Evolutionary conservation across 2,329 filamentous ascomycete genomes (phyloP).

Genomic region (Trichophyton rubrum): DNA sequence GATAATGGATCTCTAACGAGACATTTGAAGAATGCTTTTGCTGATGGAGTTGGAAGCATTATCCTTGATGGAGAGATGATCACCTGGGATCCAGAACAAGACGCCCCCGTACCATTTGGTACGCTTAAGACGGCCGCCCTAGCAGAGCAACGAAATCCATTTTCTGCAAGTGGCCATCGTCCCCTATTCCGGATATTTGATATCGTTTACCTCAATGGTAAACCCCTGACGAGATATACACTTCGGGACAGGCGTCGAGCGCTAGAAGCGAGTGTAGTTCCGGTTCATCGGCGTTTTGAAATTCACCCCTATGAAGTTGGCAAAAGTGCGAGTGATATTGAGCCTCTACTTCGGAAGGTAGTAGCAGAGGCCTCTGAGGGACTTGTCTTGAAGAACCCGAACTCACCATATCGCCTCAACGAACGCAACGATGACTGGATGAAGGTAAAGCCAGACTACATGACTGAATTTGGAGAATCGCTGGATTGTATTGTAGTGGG

Average conservation of each 20-base stretch:
- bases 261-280: conserved; percentile 56
- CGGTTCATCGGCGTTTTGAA: conserved; percentile 65
- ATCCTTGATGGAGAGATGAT: conserved; percentile 98
- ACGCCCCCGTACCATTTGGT: conserved; percentile 79
- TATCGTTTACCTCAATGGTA: conserved; percentile 75
- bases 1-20: conserved; percentile 65
- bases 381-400: conserved; percentile 83
- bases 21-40: conserved; percentile 66
- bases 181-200: conserved; percentile 83
- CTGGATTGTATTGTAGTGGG: conserved; percentile 83
- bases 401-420: conserved; percentile 74
- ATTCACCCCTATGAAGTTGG: conserved; percentile 62
- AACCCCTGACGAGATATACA: conserved; percentile 66
- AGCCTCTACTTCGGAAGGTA: conserved; percentile 65
- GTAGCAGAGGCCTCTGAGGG: conserved; percentile 82
- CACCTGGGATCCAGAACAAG: conserved; percentile 79
- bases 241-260: conserved; percentile 68
- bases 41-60: conserved; percentile 63
- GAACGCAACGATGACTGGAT: conserved; percentile 93
- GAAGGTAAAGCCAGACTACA: conserved; percentile 98
- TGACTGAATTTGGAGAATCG: conserved; percentile 88
- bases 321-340: conserved; percentile 57
- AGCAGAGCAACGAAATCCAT: conserved; percentile 62
- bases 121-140: conserved; percentile 85
- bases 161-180: conserved; percentile 48